Base-by-base conservation (phyloP, 257 asterid genomes). In the Solanum bulbocastanum region DNA sequence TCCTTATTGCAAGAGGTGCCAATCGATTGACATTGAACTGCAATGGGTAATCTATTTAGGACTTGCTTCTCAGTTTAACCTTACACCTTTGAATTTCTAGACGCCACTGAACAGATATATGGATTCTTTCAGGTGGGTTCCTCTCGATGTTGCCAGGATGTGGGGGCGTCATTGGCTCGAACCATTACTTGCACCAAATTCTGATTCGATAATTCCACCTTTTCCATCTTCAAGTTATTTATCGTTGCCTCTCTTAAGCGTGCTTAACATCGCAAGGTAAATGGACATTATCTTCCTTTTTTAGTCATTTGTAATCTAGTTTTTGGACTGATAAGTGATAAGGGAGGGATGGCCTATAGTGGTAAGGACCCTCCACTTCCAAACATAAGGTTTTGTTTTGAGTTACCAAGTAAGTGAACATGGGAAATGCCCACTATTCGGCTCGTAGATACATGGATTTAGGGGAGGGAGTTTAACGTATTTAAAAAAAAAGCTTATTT, bases 151-250 rank as follows among this genome's bases (percentile, higher is more conserved):
- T 88, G 98, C 99, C 30, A 94, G 98, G 89, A 95, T 94, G 96
- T 96, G 99, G 99, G 98, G 98, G 8, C 98, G 99, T 75, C 98
- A 96, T 92, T 96, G 99, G 99, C 99, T 97, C 58, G 99, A 97
- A 91, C 94, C 98, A 11, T 88, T 95, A 87, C 92, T 97, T 84
- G 91, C 91, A 25, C 95, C 98, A 42, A 92, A 94, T 89, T 94
- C 99, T 20, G 95, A 95, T 86, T 87, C 93, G 82, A 84, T 91
- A 40, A 83, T 93, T 75, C 99, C 98, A 30, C 18, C 56, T 18
- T 97, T 97, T 89, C 94, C 98, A 69, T 95, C 93, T 88, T 97
- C 99, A 75, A 94, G 93, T 89, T 94, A 96, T 92, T 90, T 97
- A 84, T 94, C 99, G 0, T 90, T 96, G 90, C 99, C 99, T 4